Evolutionary conservation across 305 asterid genomes (phyloP).

Genomic region (Nicotiana rustica): DNA sequence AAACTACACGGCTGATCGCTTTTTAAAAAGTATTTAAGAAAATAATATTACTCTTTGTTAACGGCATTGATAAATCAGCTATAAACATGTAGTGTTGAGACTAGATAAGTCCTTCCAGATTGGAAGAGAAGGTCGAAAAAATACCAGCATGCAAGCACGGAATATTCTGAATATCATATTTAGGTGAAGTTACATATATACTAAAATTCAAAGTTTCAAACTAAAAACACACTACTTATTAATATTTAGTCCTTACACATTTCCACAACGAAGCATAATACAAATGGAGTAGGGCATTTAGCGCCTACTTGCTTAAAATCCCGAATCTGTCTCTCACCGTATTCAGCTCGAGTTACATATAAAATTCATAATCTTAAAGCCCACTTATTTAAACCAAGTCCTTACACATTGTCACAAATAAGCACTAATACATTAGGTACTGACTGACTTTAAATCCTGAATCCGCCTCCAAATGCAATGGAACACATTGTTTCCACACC

Average conservation of each 20-base stretch:
- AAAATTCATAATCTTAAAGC: background rate
- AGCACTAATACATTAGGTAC: background rate
- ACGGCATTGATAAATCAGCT: background rate
- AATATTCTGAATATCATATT: background rate
- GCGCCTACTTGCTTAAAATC: constrained; percentile 22
- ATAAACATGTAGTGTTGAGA: background rate
- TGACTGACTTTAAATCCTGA: constrained; percentile 20
- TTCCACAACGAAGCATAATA: constrained; percentile 23
- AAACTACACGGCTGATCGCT: too few species aligned
- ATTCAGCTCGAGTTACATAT: constrained; percentile 9
- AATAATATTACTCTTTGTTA: too few species aligned
- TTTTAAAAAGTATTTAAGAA: too few species aligned
- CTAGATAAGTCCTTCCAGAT: background rate
- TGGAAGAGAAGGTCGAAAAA: background rate
- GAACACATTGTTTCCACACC: constrained; percentile 16
- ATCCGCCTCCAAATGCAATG: constrained; percentile 32
- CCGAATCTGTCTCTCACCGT: background rate
- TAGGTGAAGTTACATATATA: constrained; percentile 13
- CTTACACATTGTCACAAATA: background rate
- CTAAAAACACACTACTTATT: constrained; percentile 4
- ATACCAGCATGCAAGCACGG: background rate
- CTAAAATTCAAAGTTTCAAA: background rate
- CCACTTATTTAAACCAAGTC: constrained; percentile 3
- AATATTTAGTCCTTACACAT: background rate
- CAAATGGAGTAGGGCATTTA: background rate